phyloP scores from a whole-genome alignment of 1,284 basidiomycete species.

The Cryptococcus sp. region DNA sequence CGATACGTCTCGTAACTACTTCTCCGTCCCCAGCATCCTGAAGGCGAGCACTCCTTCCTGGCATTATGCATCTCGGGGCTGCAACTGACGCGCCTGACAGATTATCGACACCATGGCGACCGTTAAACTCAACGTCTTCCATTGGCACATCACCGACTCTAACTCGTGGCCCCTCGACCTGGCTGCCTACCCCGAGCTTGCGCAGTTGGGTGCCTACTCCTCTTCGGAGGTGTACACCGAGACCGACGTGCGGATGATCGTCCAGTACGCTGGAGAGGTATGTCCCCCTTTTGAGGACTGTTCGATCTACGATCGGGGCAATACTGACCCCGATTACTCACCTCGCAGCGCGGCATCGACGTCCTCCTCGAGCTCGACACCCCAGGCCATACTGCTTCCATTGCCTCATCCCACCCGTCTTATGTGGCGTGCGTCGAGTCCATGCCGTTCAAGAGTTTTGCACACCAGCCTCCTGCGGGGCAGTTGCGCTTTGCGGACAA shows the following conservation, averaged over 20 bases:
- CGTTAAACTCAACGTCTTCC: slow-evolving; percentile 63
- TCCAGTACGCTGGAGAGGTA: slow-evolving; percentile 68
- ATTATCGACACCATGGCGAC: slow-evolving; percentile 80
- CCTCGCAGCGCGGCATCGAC: slow-evolving; percentile 67
- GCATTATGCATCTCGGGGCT: not conserved
- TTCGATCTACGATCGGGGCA: not conserved
- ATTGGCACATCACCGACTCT: slow-evolving; percentile 61
- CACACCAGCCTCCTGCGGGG: slow-evolving; percentile 69
- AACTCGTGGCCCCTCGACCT: slow-evolving; percentile 69
- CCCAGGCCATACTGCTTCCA: slow-evolving; percentile 72
- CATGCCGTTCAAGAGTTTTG: slow-evolving; percentile 62
- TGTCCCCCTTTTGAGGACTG: not conserved
- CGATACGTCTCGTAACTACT: slow-evolving; percentile 68
- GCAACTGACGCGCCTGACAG: slow-evolving; percentile 2
- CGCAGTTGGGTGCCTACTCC: slow-evolving; percentile 68
- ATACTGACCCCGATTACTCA: not conserved
- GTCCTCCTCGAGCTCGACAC: slow-evolving; percentile 74
- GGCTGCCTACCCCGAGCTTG: slow-evolving; percentile 61
- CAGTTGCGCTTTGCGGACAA: slow-evolving; percentile 67
- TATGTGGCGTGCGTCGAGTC: slow-evolving; percentile 67
- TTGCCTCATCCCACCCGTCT: slow-evolving; percentile 65
- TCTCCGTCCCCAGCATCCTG: slow-evolving; percentile 14
- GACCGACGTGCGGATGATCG: slow-evolving; percentile 61
- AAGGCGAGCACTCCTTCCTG: slow-evolving; percentile 11
- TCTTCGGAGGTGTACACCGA: slow-evolving; percentile 59